Conservation (phyloP, 495 filamentous ascomycete species). For the Xylaria longipes region DNA sequence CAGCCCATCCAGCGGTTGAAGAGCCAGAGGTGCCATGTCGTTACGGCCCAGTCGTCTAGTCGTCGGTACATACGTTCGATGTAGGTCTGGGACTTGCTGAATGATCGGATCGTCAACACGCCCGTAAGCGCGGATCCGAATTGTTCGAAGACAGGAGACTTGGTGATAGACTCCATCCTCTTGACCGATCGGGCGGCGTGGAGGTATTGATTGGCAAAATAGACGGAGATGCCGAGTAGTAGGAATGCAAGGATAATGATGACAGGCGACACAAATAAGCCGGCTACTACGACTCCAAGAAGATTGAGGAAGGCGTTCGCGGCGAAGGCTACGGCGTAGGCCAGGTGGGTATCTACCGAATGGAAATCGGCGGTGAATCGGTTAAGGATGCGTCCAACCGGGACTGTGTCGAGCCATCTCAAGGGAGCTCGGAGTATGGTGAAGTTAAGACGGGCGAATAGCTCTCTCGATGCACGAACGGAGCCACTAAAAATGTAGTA, state of each 20-base stretch:
- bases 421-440: conserved; percentile 73
- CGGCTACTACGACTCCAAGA: conserved; percentile 64
- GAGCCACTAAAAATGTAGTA: conserved; percentile 64
- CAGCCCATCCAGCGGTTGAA: conserved; percentile 79
- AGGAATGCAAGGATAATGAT: conserved; percentile 63
- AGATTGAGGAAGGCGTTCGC: conserved; percentile 59
- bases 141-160: conserved; percentile 79
- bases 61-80: conserved; percentile 68
- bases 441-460: conserved; percentile 70
- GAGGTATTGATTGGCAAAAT: conserved; percentile 66
- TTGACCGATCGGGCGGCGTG: conserved; percentile 77
- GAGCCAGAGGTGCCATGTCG: conserved; percentile 71
- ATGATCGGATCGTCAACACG: conserved; percentile 77
- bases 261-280: conserved; percentile 66
- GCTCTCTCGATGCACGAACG: conserved; percentile 65
- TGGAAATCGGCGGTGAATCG: conserved; percentile 81
- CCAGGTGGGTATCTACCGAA: conserved; percentile 69
- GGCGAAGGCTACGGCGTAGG: conserved; percentile 63
- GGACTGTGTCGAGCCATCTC: conserved; percentile 82
- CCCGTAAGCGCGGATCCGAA: conserved; percentile 75
- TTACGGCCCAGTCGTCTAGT: conserved; percentile 67
- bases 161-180: conserved; percentile 73
- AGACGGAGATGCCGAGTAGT: conserved; percentile 62
- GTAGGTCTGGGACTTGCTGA: conserved; percentile 67
- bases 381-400: conserved; percentile 78